Conservation (phyloP, 2,329 filamentous ascomycete genomes). For the Neonectria hederae region DNA sequence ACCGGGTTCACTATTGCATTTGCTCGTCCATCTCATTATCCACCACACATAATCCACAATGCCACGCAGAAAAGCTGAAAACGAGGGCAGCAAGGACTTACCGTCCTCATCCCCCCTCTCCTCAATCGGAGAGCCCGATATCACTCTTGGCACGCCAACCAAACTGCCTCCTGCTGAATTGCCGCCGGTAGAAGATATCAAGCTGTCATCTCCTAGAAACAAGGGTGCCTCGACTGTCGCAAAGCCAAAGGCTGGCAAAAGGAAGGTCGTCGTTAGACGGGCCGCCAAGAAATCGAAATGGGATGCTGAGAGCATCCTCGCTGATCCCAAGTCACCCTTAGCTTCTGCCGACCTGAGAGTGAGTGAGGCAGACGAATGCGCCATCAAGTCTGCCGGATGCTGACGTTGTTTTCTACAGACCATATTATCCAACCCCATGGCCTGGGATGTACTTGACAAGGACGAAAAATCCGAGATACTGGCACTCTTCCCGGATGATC, state of each 20-base stretch:
- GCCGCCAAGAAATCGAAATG: constrained; percentile 47
- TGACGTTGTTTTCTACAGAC: constrained; percentile 37
- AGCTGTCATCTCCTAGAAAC: constrained; percentile 23
- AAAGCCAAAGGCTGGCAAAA: constrained; percentile 36
- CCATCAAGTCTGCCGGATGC: not conserved
- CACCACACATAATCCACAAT: not conserved
- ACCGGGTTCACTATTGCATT: no score
- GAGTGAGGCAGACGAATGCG: constrained; percentile 10
- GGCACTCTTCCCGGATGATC: constrained; percentile 49
- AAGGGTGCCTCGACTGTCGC: constrained; percentile 10
- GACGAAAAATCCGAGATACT: constrained; percentile 50
- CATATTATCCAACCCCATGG: constrained; percentile 50
- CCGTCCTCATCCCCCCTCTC: constrained; percentile 30
- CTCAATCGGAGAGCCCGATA: constrained; percentile 11
- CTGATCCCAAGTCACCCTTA: constrained; percentile 51
- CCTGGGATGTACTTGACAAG: constrained; percentile 50
- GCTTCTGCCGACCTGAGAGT: constrained; percentile 52
- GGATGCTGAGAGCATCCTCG: constrained; percentile 49
- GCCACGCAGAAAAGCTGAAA: not conserved
- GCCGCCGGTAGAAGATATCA: constrained; percentile 15
- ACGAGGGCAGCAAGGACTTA: not conserved
- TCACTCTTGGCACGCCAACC: constrained; percentile 5
- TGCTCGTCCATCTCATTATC: no score
- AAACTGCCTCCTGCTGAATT: constrained; percentile 7
- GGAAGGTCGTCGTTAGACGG: constrained; percentile 36